Percentiles rank a stretch among this genome's conserved stretches.
Conservation (phyloP, 371 early-diverging fungal genomes). For the Phascolomyces articulosus region DNA sequence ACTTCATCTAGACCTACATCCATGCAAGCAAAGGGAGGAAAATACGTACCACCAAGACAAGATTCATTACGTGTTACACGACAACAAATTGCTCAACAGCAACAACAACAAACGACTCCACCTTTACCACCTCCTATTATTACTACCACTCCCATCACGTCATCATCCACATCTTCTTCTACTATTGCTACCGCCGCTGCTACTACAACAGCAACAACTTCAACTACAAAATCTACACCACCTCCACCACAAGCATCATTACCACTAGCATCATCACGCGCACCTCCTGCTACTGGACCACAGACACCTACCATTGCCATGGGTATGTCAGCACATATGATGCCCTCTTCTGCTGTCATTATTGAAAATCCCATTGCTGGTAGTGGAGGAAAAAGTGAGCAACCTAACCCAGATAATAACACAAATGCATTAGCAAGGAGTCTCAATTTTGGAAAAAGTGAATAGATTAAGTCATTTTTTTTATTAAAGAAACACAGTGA, state of each 20-base stretch:
- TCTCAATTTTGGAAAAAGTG: slow-evolving; percentile 1
- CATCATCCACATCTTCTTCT: neutral
- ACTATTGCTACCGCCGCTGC: neutral
- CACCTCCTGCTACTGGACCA: slow-evolving; percentile 8
- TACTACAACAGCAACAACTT: neutral
- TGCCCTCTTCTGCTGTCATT: slow-evolving; percentile 12
- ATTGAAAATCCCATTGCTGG: neutral
- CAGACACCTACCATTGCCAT: slow-evolving; percentile 24
- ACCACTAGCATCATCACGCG: neutral
- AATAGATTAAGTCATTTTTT: neutral
- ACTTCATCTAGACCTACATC: neutral
- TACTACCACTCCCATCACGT: neutral
- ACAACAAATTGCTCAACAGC: slow-evolving; percentile 7
- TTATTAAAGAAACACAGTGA: too few species aligned
- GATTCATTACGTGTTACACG: slow-evolving; percentile 18
- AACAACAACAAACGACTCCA: slow-evolving; percentile 6
- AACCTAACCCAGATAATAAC: neutral
- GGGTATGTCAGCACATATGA: slow-evolving; percentile 7
- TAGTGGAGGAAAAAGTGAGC: neutral
- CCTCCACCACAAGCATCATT: too few species aligned
- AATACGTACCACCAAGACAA: slow-evolving; percentile 16
- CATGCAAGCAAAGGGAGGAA: neutral
- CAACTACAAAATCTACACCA: neutral
- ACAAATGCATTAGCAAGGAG: neutral
- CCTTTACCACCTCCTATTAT: slow-evolving; percentile 23